phyloP scores from a whole-genome alignment of 2,329 filamentous ascomycete genomes.

The Curvularia eragrostidis region DNA sequence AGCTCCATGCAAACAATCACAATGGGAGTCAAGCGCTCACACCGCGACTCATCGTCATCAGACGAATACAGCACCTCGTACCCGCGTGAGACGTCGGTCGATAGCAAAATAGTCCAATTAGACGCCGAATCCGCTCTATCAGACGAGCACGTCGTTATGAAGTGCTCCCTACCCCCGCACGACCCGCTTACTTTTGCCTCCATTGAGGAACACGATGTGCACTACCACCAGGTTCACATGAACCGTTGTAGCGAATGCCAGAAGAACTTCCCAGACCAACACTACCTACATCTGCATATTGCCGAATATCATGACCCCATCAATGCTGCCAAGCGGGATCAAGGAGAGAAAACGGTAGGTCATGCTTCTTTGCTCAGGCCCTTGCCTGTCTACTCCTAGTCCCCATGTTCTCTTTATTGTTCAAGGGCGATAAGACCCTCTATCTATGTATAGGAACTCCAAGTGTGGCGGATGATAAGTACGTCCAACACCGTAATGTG shows the following conservation, averaged over 20 bases:
- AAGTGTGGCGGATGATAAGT: conserved; percentile 7
- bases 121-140: conserved; percentile 52
- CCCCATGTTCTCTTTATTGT: not conserved
- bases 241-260: conserved; percentile 86
- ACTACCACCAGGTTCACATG: conserved; percentile 80
- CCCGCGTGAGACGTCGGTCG: conserved; percentile 36
- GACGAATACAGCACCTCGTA: conserved; percentile 44
- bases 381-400: conserved; percentile 2
- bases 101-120: conserved; percentile 61
- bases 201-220: conserved; percentile 83
- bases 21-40: conserved; percentile 67
- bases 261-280: conserved; percentile 85
- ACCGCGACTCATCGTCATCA: conserved; percentile 58
- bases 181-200: conserved; percentile 72
- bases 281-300: conserved; percentile 83
- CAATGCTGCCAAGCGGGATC: conserved; percentile 71
- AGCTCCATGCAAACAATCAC: conserved; percentile 14
- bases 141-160: conserved; percentile 63
- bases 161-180: conserved; percentile 83
- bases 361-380: conserved; percentile 9
- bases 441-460: not conserved
- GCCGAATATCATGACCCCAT: conserved; percentile 91
- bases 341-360: conserved; percentile 84
- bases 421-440: not conserved
- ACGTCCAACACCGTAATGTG: conserved; percentile 9